Conservation (phyloP, 1,139 yeast species). For the Eremothecium cymbalariae region DNA sequence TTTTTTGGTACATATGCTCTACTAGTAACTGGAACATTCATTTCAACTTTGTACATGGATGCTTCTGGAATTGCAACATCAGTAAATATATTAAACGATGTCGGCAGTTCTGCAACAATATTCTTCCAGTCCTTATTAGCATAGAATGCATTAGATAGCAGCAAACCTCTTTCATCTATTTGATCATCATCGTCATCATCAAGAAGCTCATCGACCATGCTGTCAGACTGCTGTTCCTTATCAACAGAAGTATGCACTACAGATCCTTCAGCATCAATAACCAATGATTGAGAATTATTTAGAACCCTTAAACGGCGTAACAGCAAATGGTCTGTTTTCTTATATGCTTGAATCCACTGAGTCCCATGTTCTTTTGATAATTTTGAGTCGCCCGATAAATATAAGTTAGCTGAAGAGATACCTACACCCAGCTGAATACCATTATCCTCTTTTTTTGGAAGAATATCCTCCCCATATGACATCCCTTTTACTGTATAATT, state of each 20-base stretch:
- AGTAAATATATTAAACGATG: constrained; percentile 13
- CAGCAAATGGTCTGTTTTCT: not conserved
- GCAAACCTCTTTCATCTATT: constrained; percentile 1
- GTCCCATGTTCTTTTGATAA: constrained; percentile 1
- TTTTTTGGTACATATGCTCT: constrained; percentile 14
- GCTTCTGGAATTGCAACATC: constrained; percentile 12
- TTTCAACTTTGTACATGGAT: constrained; percentile 12
- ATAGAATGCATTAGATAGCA: not conserved
- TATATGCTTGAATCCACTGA: constrained; percentile 4
- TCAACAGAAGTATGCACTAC: not conserved
- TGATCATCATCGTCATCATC: constrained; percentile 11
- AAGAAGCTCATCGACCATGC: constrained; percentile 6
- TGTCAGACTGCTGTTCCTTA: not conserved
- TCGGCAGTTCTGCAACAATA: constrained; percentile 14
- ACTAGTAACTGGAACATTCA: constrained; percentile 9
- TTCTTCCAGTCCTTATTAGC: constrained; percentile 11
- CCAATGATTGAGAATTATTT: not conserved
- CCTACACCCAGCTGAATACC: constrained; percentile 29
- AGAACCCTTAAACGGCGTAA: not conserved
- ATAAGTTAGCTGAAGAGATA: constrained; percentile 19
- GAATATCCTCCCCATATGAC: constrained; percentile 5
- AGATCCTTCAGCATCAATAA: constrained; percentile 1
- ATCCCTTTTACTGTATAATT: not conserved
- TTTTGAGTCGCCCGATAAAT: constrained; percentile 13
- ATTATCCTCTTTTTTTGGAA: constrained; percentile 10